Evolutionary conservation across 2,329 filamentous ascomycete genomes (phyloP), one percentile per base, ranked within the genome.

Genomic region (Didymellaceae sp.): DNA sequence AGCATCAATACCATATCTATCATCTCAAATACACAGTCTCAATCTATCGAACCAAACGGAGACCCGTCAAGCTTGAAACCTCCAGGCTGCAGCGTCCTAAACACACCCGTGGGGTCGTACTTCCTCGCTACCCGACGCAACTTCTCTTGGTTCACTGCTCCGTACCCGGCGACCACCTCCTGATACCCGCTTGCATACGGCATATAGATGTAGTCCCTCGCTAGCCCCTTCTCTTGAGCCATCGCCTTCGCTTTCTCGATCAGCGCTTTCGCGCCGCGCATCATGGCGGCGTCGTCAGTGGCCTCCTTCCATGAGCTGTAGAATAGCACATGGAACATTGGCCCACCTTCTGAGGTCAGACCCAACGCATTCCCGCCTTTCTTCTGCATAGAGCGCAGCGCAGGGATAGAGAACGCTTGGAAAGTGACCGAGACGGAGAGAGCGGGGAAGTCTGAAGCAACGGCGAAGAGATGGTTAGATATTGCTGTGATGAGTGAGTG

Each of bases 101-200:
- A 65, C 2, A 63, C 43, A 0, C 47, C 52, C 9, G 49, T 50
- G 3, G 59, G 62, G 31, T 65, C 61, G 9, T 58, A 61, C 28
- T 50, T 35, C 18, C 28, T 40, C 14, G 38, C 24, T 6, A 31
- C 10, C 13, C 25, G 21, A 5, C 22, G 17, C 6, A 31, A 18
- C 26, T 16, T 63, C 41, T 61, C 45, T 48, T 68, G 56, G 42
- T 75, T 79, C 5, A 50, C 58, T 14, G 55, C 33, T 0, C 77
- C 77, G 53, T 80, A 80, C 25, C 72, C 70, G 4, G 57, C 52
- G 30, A 79, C 59, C 4, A 75, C 70, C 53, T 75, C 70, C 57
- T 80, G 76, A 47, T 69, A 74, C 49, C 68, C 63, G 34, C 68
- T 73, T 9, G 75, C 78, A 52, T 80, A 80, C 55, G 79, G 80